These are phyloP conservation scores for Cardamine resedifolia DNA, from an alignment of 345 rosid species.

Conservation along the genomic window DNA sequence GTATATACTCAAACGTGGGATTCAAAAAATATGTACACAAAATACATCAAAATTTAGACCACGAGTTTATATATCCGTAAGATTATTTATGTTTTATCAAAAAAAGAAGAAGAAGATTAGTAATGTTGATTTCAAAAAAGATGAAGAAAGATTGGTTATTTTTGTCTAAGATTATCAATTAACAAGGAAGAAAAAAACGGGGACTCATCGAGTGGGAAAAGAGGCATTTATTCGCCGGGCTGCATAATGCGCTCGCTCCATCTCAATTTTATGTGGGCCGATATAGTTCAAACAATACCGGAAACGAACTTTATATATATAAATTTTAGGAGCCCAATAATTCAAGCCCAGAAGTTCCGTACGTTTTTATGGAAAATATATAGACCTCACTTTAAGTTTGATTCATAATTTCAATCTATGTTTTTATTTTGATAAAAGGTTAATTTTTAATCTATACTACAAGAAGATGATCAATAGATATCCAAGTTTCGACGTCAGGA, in stretches of 20 bases:
- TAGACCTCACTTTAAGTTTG: neutral
- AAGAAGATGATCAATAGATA: neutral
- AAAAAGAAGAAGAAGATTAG: too few species aligned
- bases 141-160: too few species aligned
- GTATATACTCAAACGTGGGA: neutral
- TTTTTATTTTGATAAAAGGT: neutral
- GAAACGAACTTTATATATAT: neutral
- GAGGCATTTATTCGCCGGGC: neutral
- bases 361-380: neutral
- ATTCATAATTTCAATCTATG: neutral
- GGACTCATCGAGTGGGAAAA: neutral
- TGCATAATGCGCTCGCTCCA: neutral
- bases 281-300: neutral
- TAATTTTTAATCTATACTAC: neutral
- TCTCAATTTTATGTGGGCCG: neutral
- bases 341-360: neutral
- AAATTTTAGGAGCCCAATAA: neutral
- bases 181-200: neutral
- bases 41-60: too few species aligned
- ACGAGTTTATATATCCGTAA: too few species aligned
- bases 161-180: too few species aligned
- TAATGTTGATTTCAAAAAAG: too few species aligned
- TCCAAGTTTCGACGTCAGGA: neutral
- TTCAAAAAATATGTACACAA: neutral
- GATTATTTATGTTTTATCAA: too few species aligned